Base-by-base conservation (phyloP, 2,329 filamentous ascomycete species). In the Fusarium burgessii region DNA sequence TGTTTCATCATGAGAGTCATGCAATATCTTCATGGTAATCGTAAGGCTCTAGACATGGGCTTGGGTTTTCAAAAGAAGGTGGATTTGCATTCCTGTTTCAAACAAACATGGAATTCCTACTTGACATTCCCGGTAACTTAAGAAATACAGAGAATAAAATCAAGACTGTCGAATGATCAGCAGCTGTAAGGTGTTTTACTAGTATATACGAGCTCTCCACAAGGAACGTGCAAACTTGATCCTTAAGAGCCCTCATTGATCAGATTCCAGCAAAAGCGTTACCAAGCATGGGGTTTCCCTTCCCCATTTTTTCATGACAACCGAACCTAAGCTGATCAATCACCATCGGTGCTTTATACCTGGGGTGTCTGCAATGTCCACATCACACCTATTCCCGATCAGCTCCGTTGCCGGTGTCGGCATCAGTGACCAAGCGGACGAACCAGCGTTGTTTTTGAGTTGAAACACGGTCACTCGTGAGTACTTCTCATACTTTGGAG, bases 271-370 rank as follows among this genome's bases (percentile, higher is more conserved):
- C 45, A 54, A 52, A 49, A 25, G 23, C 32, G 35, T 50, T 20
- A 40, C 45, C 45, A 42, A 52, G n/a, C 29, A 58, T 51, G 49
- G 43, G 38, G 45, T 54, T n/a, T 40, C 33, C 47, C 57, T 47
- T 61, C 56, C 46, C 35, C 40, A 20, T 56, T 59, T 42, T 45
- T 62, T 58, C 27, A 33, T 52, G 49, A 45, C 29, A 41, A 32
- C 50, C 45, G 29, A 41, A 29, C 43, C 32, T 38, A 33, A 46
- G 59, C 46, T 42, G 50, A 69, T 68, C 58, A 57, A 71, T 65
- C 68, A 65, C 32, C 43, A 35, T 32, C 25, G 25, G 29, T 38
- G 36, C 32, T 51, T 46, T 40, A 45, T 52, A 25, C 25, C 51
- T 35, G 55, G 35, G 45, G 29, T 66, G 43, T 45, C 38, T 58